phyloP scores from a whole-genome alignment of 345 rosid genomes.

The thale cress (Arabidopsis thaliana) region DNA sequence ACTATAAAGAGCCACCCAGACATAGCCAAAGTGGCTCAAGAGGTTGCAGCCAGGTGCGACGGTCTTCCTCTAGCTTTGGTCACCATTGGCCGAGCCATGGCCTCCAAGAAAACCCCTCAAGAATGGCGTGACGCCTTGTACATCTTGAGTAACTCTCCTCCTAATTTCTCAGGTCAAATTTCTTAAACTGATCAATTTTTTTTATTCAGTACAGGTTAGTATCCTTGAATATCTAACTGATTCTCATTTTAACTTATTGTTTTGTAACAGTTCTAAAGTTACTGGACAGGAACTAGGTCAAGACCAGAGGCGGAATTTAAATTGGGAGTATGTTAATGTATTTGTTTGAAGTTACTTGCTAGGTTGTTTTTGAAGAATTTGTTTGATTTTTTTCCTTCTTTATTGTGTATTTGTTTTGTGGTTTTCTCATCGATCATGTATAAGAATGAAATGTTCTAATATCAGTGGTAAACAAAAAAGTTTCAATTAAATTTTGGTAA shows the following conservation, averaged over 20 bases:
- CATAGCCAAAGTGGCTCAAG: slow-evolving; percentile 41
- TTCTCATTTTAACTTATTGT: background rate
- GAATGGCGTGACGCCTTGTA: slow-evolving; percentile 49
- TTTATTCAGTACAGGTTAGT: background rate
- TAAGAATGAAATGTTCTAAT: slow-evolving; percentile 28
- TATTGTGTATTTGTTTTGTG: slow-evolving; percentile 25
- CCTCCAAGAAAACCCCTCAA: slow-evolving; percentile 41
- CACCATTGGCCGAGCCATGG: slow-evolving; percentile 51
- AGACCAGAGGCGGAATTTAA: background rate
- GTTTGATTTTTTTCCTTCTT: background rate
- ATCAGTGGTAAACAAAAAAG: background rate
- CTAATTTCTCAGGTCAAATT: slow-evolving; percentile 47
- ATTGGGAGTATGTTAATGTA: background rate
- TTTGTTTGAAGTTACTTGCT: background rate
- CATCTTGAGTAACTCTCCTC: slow-evolving; percentile 46
- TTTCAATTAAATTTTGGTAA: slow-evolving; percentile 1
- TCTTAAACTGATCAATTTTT: background rate
- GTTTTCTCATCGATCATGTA: slow-evolving; percentile 15
- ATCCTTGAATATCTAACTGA: background rate
- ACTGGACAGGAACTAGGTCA: slow-evolving; percentile 47
- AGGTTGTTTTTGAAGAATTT: slow-evolving; percentile 4
- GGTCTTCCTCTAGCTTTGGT: slow-evolving; percentile 51
- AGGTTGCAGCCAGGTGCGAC: slow-evolving; percentile 42
- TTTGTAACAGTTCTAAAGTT: slow-evolving; percentile 46
- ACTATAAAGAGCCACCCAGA: slow-evolving; percentile 40